Evolutionary conservation across 306 rosid genomes (phyloP).

Genomic region (Gynostemma pentaphyllum): DNA sequence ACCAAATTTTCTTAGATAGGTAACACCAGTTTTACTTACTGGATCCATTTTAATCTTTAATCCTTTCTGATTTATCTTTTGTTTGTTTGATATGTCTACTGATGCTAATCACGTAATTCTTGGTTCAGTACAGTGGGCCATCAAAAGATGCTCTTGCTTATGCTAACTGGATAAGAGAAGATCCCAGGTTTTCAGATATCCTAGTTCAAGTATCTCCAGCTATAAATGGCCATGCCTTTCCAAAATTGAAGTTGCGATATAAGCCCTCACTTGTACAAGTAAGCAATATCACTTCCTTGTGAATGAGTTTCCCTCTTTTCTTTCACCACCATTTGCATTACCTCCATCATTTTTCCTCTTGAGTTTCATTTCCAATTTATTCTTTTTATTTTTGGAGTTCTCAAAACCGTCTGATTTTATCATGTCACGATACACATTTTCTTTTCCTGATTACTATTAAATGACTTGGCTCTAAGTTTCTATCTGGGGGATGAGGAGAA

Average conservation of each 20-base stretch:
- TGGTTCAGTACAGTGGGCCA: slow-evolving; percentile 85
- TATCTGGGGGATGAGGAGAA: background rate
- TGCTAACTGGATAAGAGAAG: slow-evolving; percentile 73
- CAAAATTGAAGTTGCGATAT: slow-evolving; percentile 74
- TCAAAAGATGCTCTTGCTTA: slow-evolving; percentile 63
- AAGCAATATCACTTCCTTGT: slow-evolving; percentile 9
- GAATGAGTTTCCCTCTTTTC: background rate
- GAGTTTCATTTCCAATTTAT: background rate
- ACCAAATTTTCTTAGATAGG: background rate
- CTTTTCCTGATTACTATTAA: background rate
- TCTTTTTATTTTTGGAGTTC: background rate
- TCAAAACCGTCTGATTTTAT: background rate
- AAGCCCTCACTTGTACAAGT: slow-evolving; percentile 90
- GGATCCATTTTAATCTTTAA: background rate
- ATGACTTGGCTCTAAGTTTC: background rate
- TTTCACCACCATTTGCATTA: too few species aligned
- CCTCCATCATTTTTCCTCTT: too few species aligned
- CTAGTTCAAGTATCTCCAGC: slow-evolving; percentile 72
- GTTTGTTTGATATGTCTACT: background rate
- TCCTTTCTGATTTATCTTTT: background rate
- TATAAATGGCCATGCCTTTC: slow-evolving; percentile 66
- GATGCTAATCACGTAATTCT: slow-evolving; percentile 17
- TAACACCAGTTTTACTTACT: background rate
- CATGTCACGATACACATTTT: background rate
- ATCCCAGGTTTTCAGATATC: slow-evolving; percentile 56